Conservation (phyloP, 2,329 filamentous ascomycete genomes). For the Calonectria hawksworthii region DNA sequence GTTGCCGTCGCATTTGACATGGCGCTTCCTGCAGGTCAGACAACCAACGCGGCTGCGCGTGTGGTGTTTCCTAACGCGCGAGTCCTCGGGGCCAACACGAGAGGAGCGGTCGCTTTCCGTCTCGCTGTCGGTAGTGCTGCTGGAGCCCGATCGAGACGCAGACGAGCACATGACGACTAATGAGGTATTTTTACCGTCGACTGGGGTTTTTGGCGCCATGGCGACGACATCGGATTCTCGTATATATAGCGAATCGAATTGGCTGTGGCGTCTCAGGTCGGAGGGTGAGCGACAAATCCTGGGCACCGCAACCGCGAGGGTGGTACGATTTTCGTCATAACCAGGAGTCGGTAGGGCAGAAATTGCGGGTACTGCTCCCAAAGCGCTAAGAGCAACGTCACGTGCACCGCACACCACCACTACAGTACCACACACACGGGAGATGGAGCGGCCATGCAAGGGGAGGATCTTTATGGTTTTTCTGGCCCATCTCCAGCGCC, state of each 20-base stretch:
- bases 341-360: not conserved
- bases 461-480: not conserved
- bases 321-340: not conserved
- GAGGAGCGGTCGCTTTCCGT: not conserved
- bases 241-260: not conserved
- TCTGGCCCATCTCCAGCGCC: not conserved
- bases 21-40: constrained; percentile 39
- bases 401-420: not conserved
- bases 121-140: not conserved
- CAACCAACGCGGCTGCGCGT: constrained; percentile 40
- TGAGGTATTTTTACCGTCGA: not conserved
- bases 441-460: not conserved
- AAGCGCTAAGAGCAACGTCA: not conserved
- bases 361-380: not conserved
- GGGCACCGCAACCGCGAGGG: not conserved
- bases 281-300: not conserved
- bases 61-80: constrained; percentile 17
- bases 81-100: not conserved
- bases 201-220: constrained; percentile 1
- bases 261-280: not conserved
- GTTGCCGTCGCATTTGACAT: constrained; percentile 37
- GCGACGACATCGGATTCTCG: not conserved
- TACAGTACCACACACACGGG: not conserved
- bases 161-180: not conserved
- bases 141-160: not conserved